Base-by-base conservation (phyloP, 208 protist species). In the Giardia duodenalis region DNA sequence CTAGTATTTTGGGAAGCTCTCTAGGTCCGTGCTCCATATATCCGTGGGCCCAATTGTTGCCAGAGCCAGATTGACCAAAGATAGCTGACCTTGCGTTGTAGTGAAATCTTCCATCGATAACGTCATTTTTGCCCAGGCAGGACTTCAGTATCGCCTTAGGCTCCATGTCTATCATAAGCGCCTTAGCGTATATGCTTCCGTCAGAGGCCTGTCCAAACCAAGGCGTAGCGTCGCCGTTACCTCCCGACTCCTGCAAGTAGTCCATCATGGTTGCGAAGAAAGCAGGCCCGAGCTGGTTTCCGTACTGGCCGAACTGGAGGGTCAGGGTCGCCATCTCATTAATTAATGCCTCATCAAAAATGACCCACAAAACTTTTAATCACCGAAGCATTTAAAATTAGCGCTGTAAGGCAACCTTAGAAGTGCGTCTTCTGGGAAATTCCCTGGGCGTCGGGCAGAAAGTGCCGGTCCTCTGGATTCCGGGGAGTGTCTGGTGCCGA, bases 221-320 rank as follows among this genome's bases (percentile, higher is more conserved):
- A 30, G 57, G 57, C 10, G 19, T 76, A 10, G 30, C 10, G 30
- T 76, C 57, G 10, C 19, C 30, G 19, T 76, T 30, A 10, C 10
- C 19, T n/a, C n/a, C n/a, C n/a, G n/a, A n/a, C 30, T 76, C 19
- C 30, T 76, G 57, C 10, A 30, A 76, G 57, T 76, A 76, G 30
- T 76, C 57, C 57, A 76, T 10, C 10, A 76, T 30, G 10, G 57
- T 76, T 10, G 10, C 30, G 30, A 76, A 76, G 30, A 76, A 76
- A 30, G 57, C 30, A 10, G 57, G 57, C 19, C 57, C 57, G 10
- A 76, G 30, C 30, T 76, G 57, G 30, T 76, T 76, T 30, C 57
- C 57, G 30, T 76, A 76, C 57, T 76, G 57, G 57, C 57, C 57
- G 57, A 76, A 76, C 57, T 76, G 57, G 30, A 76, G 57, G 57